Conservation (phyloP, 305 asterid genomes). For the Fraxinus greggii region DNA sequence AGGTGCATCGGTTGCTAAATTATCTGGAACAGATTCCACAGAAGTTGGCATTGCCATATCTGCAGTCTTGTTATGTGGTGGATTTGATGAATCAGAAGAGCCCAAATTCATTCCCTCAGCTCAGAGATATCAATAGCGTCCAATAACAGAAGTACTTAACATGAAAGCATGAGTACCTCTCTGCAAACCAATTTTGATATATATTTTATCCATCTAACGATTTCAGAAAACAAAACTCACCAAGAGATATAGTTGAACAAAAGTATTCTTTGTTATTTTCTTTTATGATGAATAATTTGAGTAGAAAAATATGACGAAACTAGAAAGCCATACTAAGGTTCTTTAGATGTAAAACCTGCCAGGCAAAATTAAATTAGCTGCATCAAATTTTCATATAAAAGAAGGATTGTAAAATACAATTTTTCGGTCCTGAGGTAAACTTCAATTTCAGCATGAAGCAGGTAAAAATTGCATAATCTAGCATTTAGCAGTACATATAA, state of each 20-base stretch:
- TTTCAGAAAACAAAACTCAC: not conserved
- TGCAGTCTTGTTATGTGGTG: conserved; percentile 35
- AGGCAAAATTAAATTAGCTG: not conserved
- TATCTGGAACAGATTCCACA: conserved; percentile 43
- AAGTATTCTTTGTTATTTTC: not conserved
- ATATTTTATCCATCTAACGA: not conserved
- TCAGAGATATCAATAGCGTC: conserved; percentile 20
- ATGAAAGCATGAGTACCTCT: conserved; percentile 9
- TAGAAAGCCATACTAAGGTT: not conserved
- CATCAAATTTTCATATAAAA: not conserved
- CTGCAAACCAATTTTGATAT: not conserved
- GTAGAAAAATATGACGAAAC: conserved; percentile 6
- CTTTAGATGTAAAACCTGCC: not conserved
- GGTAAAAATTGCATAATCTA: not conserved
- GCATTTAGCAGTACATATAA: not conserved
- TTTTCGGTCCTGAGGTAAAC: not conserved
- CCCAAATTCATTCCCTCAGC: conserved; percentile 47
- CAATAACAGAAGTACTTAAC: conserved; percentile 19
- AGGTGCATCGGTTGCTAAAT: conserved; percentile 42
- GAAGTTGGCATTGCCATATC: conserved; percentile 37
- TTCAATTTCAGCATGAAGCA: not conserved
- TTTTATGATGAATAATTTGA: not conserved
- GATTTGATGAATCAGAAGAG: conserved; percentile 46
- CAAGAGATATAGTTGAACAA: not conserved
- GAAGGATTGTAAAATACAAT: not conserved